phyloP scores from a whole-genome alignment of 208 protist species.

The Leishmania mexicana region DNA sequence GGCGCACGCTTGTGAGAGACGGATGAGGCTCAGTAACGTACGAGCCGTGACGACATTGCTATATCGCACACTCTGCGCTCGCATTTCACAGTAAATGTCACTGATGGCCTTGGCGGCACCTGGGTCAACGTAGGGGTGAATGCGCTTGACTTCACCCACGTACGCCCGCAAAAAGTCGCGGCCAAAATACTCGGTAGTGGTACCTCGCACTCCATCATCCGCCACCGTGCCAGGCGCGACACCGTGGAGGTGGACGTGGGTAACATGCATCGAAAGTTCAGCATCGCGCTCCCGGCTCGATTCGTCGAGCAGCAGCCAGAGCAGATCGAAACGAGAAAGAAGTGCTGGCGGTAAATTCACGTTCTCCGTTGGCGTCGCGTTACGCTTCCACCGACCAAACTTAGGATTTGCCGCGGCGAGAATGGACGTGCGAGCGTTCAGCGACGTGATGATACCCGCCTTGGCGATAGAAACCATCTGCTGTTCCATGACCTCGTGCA shows the following conservation, averaged over 20 bases:
- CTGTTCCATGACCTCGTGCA: constrained; percentile 99
- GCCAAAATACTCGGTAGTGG: constrained; percentile 76
- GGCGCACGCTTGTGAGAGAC: constrained; percentile 94
- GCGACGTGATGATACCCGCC: constrained; percentile 99
- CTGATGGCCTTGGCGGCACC: constrained; percentile 75
- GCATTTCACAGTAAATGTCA: constrained; percentile 92
- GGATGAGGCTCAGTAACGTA: constrained; percentile 94
- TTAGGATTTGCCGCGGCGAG: constrained; percentile 99
- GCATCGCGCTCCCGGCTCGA: constrained; percentile 89
- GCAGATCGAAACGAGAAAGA: constrained; percentile 97
- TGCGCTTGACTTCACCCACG: constrained; percentile 81
- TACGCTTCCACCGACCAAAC: constrained; percentile 95
- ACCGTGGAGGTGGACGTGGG: constrained; percentile 84
- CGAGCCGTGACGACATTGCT: constrained; percentile 87
- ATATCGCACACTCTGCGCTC: constrained; percentile 72
- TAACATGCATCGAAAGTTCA: constrained; percentile 95
- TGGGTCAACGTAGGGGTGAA: constrained; percentile 83
- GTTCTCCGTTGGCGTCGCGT: constrained; percentile 95
- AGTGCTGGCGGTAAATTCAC: constrained; percentile 98
- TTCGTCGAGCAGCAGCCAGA: constrained; percentile 93
- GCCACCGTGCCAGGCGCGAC: constrained; percentile 68
- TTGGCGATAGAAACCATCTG: constrained; percentile 99
- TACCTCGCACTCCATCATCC: constrained; percentile 45
- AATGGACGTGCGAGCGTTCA: constrained; percentile 98
- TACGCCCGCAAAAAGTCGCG: constrained; percentile 86